Evolutionary conservation across 495 filamentous ascomycete species (phyloP).

Genomic region (Aeminium ludgeri): DNA sequence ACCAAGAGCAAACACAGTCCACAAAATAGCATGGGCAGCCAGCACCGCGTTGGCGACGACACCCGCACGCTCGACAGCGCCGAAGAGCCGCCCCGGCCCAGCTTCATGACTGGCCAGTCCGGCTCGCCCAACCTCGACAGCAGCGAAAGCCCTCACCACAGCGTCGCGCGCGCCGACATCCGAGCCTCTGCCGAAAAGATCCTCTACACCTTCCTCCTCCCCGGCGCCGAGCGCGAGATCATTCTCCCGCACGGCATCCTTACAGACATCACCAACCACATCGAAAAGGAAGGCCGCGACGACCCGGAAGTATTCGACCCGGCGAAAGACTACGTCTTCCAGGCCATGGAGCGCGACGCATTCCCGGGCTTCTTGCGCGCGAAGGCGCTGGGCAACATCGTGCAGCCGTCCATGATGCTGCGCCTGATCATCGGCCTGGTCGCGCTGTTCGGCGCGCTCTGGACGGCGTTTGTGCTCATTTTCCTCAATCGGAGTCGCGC

Average conservation of each 20-base stretch:
- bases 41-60: slow-evolving; percentile 15
- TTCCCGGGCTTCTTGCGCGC: slow-evolving; percentile 90
- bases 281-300: slow-evolving; percentile 79
- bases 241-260: slow-evolving; percentile 76
- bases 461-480: slow-evolving; percentile 83
- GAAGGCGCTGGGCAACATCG: slow-evolving; percentile 87
- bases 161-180: slow-evolving; percentile 71
- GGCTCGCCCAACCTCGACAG: slow-evolving; percentile 16
- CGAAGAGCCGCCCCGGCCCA: slow-evolving; percentile 48
- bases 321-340: slow-evolving; percentile 97
- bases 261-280: slow-evolving; percentile 57
- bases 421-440: slow-evolving; percentile 74
- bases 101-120: slow-evolving; percentile 43
- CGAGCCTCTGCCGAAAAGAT: slow-evolving; percentile 92
- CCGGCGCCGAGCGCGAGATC: slow-evolving; percentile 87
- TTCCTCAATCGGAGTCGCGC: slow-evolving; percentile 62
- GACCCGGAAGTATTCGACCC: slow-evolving; percentile 95
- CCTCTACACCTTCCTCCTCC: slow-evolving; percentile 84
- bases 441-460: slow-evolving; percentile 77
- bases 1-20: slow-evolving; percentile 43
- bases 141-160: slow-evolving; percentile 32
- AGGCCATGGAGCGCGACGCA: slow-evolving; percentile 97
- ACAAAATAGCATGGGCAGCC: slow-evolving; percentile 37
- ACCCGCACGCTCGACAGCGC: slow-evolving; percentile 18
- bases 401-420: slow-evolving; percentile 69